Base-by-base conservation (phyloP, 2,329 filamentous ascomycete genomes). In the Beauveria medogensis region DNA sequence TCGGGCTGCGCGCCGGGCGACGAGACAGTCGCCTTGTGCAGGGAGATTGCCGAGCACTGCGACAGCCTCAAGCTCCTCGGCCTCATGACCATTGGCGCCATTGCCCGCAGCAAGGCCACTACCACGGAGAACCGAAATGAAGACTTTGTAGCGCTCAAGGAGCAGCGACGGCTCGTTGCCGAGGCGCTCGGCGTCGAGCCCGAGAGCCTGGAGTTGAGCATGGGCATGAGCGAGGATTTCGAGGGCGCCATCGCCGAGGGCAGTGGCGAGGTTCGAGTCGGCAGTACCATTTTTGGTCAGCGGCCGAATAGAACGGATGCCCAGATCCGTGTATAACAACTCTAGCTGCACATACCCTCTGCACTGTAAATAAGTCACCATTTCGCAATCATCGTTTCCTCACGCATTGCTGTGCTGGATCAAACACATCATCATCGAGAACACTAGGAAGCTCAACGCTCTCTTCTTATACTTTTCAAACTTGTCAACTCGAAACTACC, bases 181-280 rank as follows among this genome's bases (percentile, higher is more conserved):
- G 70, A 75, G 69, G 87, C 77, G 63, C 68, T 78, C 22, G 70
- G 69, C 1, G 59, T 77, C 55, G 71, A 78, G 18, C 75, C 77
- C n/a, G 80, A 81, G 63, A 65, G 62, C n/a, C 71, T 97, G 68
- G 92, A 97, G 78, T 74, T 97, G 74, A 97, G 92, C 74, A 99
- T 99, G 93, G 93, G 93, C 7, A 99, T 99, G 94, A 97, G 92
- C 71, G 86, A 91, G 69, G 94, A 99, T 74, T 99, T 93, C 73
- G 92, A 96, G 77, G 89, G 88, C 8, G 94, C 94, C 0, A 87
- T 97, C 69, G 76, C 74, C 14, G 78, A 91, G 78, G 94, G 94
- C 0, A 97, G 92, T 75, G 82, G 85, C 67, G 92, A 97, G 79
- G 92, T 99, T 6, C 83, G 94, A 62, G 85, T 99, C 9, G 94